Evolutionary conservation across 805 yeast genomes (phyloP), one percentile per base, ranked within the genome.

Genomic region (Metschnikowia cerradonensis): DNA sequence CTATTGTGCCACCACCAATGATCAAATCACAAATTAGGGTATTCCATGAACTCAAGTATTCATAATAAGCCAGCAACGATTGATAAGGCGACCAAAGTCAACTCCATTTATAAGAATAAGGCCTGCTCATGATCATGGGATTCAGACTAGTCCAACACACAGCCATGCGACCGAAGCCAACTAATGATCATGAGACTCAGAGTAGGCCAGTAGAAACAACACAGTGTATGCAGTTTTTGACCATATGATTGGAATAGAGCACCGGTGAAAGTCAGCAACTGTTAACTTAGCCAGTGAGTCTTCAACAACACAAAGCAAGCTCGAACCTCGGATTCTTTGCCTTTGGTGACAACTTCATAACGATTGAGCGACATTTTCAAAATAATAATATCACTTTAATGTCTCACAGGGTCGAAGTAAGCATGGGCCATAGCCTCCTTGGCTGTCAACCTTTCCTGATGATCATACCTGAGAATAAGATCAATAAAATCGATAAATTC

Each of bases 381-480:
- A 42, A 8, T n/a, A 15, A 17, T 17, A 33, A n/a, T 15, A 30
- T n/a, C 23, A 22, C 14, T 10, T 22, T 42, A 42, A 20, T 42
- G 41, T 30, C 66, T 51, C 26, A 65, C 54, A 7, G 63, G 59
- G 43, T 78, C 78, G 68, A 86, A 85, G 64, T 84, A 86, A 10
- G 76, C 73, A 69, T 90, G 96, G 3, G 66, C 79, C 90, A 89
- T 81, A 15, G 96, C 95, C 67, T 90, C 96, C 66, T 79, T 75
- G 2, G 97, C 96, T 4, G 97, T 90, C 52, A 88, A 75, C 62
- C 97, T 80, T 61, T 84, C 88, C 66, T 86, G 91, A 65, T 90
- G 97, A 65, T 90, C 96, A 61, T 88, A 90, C 52, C 84, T 78
- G 61, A 90, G 73, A 53, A 90, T 68, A 49, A 81, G 77, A 62